Base-by-base conservation (phyloP, 352 stramenopile genomes). In the Phytophthora tubulina region DNA sequence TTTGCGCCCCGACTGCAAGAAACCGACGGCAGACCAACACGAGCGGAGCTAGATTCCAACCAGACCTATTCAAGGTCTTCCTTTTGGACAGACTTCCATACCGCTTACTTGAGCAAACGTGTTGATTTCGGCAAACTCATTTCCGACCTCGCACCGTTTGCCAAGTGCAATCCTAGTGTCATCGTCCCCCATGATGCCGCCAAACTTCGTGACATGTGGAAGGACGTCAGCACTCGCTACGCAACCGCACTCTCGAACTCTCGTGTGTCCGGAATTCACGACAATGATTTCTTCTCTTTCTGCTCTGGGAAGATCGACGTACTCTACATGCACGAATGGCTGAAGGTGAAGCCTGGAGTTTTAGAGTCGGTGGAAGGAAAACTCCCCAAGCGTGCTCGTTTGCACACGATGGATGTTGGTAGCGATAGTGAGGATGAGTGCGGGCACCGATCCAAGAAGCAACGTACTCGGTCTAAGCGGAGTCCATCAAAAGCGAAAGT, bases 201-300 rank as follows among this genome's bases (percentile, higher is more conserved):
- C 1, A 64, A 64, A 15, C 32, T 64, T 14, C 42, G 56, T 10
- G 57, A 57, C 3, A 57, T 65, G 45, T 56, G 56, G 44, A 55
- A 64, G 41, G 41, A 53, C 32, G 31, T 63, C 39, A 63, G 21
- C 21, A 21, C 21, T 21, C 21, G 21, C 21, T 48, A 27, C 38
- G 35, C 35, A 35, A 49, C 14, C 11, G 44, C 42, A 5, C 44
- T 64, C 3, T 14, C 44, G 3, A 64, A 64, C 10, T 55, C 44
- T 21, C 56, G 42, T 0, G 36, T 55, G 3, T 55, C 42, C 0
- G 44, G 44, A 17, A 64, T 35, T 10, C 42, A 65, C 42, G 33
- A 56, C 21, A 65, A 65, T 46, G 57, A 57, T 6, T 65, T 65
- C 13, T 55, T 55, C 33, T 56, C 57, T 1, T 65, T 42, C 27